These are phyloP conservation scores for Tylopilus cervinicoccineus DNA, from an alignment of 768 basidiomycete genomes.

Conservation along the genomic window DNA sequence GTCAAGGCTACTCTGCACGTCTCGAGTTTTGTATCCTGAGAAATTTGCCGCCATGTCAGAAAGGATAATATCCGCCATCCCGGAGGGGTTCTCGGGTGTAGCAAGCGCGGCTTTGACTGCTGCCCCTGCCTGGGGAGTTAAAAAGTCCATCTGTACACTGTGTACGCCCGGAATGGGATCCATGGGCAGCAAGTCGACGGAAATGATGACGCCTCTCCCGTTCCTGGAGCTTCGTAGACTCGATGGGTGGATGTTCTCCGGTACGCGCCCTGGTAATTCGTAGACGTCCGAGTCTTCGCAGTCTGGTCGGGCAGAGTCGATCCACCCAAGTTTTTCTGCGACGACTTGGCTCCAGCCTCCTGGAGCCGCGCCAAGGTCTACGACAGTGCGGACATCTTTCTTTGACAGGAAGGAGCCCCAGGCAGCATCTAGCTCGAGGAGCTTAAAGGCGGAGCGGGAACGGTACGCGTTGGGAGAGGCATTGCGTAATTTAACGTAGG, in stretches of 20 bases:
- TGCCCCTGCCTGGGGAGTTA: conserved; percentile 47
- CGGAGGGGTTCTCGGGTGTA: conserved; percentile 27
- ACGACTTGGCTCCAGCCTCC: conserved; percentile 94
- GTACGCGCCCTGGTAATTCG: neutral
- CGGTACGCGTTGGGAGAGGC: conserved; percentile 52
- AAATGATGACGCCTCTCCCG: conserved; percentile 50
- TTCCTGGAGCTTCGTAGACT: conserved; percentile 25
- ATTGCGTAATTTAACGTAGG: conserved; percentile 60
- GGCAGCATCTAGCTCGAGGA: conserved; percentile 68
- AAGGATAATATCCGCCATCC: conserved; percentile 73
- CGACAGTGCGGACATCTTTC: conserved; percentile 55
- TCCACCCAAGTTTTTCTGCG: conserved; percentile 57
- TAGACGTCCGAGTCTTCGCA: neutral
- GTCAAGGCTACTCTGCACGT: conserved; percentile 64
- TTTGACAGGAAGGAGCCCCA: conserved; percentile 50
- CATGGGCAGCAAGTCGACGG: conserved; percentile 78
- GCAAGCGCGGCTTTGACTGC: conserved; percentile 41
- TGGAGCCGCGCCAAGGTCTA: conserved; percentile 90
- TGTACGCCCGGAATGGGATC: conserved; percentile 68
- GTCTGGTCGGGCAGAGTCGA: conserved; percentile 6
- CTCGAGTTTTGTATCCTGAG: conserved; percentile 63
- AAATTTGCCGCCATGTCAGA: conserved; percentile 90
- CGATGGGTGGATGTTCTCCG: neutral
- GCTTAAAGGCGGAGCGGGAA: conserved; percentile 89
- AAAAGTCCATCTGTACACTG: conserved; percentile 75